Evolutionary conservation across 108 stramenopile species (phyloP), one percentile per base, ranked within the genome.

Genomic region (Conticribra guillardii): DNA sequence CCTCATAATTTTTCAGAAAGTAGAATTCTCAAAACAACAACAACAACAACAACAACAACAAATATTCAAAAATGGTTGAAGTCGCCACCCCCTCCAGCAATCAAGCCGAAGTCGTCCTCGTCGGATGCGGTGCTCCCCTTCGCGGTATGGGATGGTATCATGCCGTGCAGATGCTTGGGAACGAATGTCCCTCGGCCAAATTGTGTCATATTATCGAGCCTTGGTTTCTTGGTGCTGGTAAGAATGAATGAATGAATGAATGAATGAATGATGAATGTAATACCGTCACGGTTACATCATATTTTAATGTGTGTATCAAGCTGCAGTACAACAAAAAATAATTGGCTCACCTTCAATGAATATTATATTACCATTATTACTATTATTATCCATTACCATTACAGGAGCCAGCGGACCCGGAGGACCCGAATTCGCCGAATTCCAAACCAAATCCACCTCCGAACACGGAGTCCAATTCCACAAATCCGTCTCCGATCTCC

Each of bases 81-180:
- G 52, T 59, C 54, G 74, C 74, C 21, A 68, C 59, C n/a, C 66
- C 74, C 0, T 62, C 67, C 11, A 22, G 31, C 1, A 48, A 19
- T 34, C 83, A 81, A 54, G 83, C 80, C 64, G 83, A 84, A 74
- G 83, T 82, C 64, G 57, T 79, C 74, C 78, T 85, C 51, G 69
- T 82, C 29, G 84, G 84, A 23, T 85, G 84, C 59, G 84, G 84
- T 19, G 31, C 48, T 18, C 81, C 81, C 21, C 54, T 74, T 15
- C 73, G 84, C 33, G 84, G 84, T 5, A 87, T 87, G 86, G 95
- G 95, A 67, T 92, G 92, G 92, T 96, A 91, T 64, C 96, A 96
- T 61, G 91, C 89, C 44, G 87, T 89, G 18, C 96, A 96, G 66
- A 86, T 96, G 80, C 64, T 94, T 30, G 84, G 86, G 58, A 80